A percentile compares a stretch with the other conserved stretches of the same genome.
These are phyloP conservation scores for Dentipellis fragilis DNA, from an alignment of 768 basidiomycete genomes.

Conservation along the genomic window DNA sequence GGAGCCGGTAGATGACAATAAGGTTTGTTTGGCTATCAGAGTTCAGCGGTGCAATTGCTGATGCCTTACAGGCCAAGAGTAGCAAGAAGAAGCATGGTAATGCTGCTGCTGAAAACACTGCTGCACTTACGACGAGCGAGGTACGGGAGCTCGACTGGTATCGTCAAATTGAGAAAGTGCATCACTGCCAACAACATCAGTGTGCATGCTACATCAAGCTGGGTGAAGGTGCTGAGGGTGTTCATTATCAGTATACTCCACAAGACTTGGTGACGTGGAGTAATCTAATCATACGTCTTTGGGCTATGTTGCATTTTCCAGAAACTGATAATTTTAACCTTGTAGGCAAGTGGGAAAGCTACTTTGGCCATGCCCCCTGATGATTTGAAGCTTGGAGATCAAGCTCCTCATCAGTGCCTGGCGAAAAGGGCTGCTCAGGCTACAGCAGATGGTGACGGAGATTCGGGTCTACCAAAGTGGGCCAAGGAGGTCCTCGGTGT, in stretches of 20 bases:
- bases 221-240: neutral
- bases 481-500: neutral
- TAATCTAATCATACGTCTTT: too few relatives aligned
- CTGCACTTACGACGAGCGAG: neutral
- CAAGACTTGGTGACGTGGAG: neutral
- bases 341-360: neutral
- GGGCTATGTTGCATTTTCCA: neutral
- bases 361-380: neutral
- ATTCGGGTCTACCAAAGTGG: neutral
- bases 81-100: neutral
- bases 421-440: neutral
- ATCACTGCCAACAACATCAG: neutral
- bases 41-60: too few relatives aligned
- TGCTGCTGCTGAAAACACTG: neutral
- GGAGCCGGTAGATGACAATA: neutral
- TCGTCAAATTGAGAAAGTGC: neutral
- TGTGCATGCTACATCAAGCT: neutral
- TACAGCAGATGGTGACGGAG: neutral
- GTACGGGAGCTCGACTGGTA: neutral
- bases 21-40: neutral
- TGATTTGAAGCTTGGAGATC: neutral
- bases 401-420: neutral
- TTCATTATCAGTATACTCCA: neutral
- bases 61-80: neutral
- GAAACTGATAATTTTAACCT: neutral